These are phyloP conservation scores for Plasmodium fragile DNA, from an alignment of 169 alveolate species.

Conservation along the genomic window DNA sequence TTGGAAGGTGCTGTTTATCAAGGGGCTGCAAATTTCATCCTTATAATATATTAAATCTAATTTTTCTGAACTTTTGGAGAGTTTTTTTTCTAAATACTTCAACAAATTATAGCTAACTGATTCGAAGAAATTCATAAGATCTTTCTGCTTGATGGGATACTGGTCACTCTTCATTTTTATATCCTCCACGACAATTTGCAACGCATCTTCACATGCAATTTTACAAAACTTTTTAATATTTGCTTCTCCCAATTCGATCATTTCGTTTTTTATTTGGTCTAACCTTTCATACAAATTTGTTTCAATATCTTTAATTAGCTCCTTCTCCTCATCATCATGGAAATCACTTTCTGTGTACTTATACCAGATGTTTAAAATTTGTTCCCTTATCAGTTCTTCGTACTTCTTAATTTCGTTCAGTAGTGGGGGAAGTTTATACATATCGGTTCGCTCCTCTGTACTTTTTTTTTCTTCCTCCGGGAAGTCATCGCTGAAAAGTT, in stretches of 20 bases:
- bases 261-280: slow-evolving; percentile 68
- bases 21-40: slow-evolving; percentile 69
- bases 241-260: slow-evolving; percentile 71
- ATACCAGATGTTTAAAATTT: slow-evolving; percentile 75
- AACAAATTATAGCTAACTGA: slow-evolving; percentile 74
- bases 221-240: slow-evolving; percentile 71
- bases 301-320: slow-evolving; percentile 75
- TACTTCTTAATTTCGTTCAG: slow-evolving; percentile 62
- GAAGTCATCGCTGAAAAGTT: slow-evolving; percentile 22
- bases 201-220: slow-evolving; percentile 78
- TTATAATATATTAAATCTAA: slow-evolving; percentile 69
- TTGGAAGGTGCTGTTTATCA: slow-evolving; percentile 70
- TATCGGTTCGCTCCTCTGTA: not conserved
- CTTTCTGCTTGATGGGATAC: slow-evolving; percentile 75
- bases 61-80: slow-evolving; percentile 70
- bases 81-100: slow-evolving; percentile 72
- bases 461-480: slow-evolving; percentile 16
- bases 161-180: slow-evolving; percentile 77
- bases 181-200: slow-evolving; percentile 74
- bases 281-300: slow-evolving; percentile 68
- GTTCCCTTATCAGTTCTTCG: slow-evolving; percentile 76
- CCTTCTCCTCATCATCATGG: slow-evolving; percentile 74
- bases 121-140: slow-evolving; percentile 53
- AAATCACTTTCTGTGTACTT: slow-evolving; percentile 76
- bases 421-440: slow-evolving; percentile 62